Evolutionary conservation across 2,329 filamentous ascomycete genomes (phyloP).

Genomic region (Drechslera avenae): DNA sequence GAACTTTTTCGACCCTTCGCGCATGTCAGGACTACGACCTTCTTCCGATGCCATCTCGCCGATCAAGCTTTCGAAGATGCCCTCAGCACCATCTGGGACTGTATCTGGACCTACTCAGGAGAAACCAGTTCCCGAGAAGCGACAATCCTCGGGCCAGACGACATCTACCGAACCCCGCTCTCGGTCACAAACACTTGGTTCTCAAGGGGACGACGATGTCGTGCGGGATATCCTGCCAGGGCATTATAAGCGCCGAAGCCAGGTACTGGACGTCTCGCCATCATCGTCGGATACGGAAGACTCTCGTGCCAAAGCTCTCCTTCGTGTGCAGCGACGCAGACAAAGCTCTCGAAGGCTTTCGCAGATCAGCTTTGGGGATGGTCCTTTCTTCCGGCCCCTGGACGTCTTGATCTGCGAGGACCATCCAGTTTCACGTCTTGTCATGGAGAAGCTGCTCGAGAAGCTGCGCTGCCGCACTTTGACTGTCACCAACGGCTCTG

Average conservation of each 20-base stretch:
- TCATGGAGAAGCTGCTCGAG: conserved; percentile 98
- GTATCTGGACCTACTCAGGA: conserved; percentile 48
- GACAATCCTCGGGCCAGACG: conserved; percentile 34
- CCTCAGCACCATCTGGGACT: conserved; percentile 51
- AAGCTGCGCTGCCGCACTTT: conserved; percentile 95
- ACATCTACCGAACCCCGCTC: conserved; percentile 64
- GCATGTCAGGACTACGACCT: conserved; percentile 59
- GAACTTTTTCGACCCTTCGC: conserved; percentile 73
- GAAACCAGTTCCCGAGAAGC: conserved; percentile 43
- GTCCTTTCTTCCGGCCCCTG: conserved; percentile 84
- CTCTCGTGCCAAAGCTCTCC: conserved; percentile 83
- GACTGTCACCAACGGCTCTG: conserved; percentile 84
- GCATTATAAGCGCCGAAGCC: conserved; percentile 89
- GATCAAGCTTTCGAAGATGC: conserved; percentile 53
- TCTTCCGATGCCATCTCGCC: conserved; percentile 61
- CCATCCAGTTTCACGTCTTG: conserved; percentile 92
- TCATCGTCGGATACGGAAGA: conserved; percentile 98
- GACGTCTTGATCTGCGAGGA: conserved; percentile 98
- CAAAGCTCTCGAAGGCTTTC: conserved; percentile 95
- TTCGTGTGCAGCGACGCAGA: conserved; percentile 90
- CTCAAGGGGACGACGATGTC: conserved; percentile 88
- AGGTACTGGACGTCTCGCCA: conserved; percentile 94
- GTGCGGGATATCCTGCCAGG: conserved; percentile 66
- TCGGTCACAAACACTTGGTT: conserved; percentile 89
- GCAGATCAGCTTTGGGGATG: conserved; percentile 83